phyloP scores from a whole-genome alignment of 495 filamentous ascomycete species.

The Penicillium steckii region DNA sequence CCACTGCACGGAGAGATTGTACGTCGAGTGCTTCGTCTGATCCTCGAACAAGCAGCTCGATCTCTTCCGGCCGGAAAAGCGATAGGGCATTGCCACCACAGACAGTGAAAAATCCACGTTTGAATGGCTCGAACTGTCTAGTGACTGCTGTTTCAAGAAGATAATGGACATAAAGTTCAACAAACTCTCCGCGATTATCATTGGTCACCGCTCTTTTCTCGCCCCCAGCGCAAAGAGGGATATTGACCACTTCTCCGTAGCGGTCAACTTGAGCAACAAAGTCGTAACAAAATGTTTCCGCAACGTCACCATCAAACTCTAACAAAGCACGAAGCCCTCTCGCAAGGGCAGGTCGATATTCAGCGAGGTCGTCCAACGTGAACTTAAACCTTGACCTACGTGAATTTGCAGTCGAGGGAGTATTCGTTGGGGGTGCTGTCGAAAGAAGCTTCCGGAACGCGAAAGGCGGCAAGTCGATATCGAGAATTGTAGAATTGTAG shows the following conservation, averaged over 20 bases:
- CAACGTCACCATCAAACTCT: slow-evolving; percentile 83
- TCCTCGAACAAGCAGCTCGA: slow-evolving; percentile 84
- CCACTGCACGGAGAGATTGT: slow-evolving; percentile 69
- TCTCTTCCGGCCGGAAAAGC: slow-evolving; percentile 91
- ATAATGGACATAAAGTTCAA: slow-evolving; percentile 81
- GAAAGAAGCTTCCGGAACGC: slow-evolving; percentile 86
- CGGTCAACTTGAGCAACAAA: slow-evolving; percentile 77
- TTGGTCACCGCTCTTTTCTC: slow-evolving; percentile 80
- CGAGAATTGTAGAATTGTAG: slow-evolving; percentile 94
- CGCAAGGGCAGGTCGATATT: slow-evolving; percentile 77
- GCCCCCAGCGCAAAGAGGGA: slow-evolving; percentile 75
- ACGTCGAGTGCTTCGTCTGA: slow-evolving; percentile 87
- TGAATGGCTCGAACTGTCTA: slow-evolving; percentile 92
- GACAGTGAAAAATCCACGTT: slow-evolving; percentile 90
- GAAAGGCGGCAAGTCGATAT: slow-evolving; percentile 89
- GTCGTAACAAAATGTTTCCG: slow-evolving; percentile 77
- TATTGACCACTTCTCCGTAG: slow-evolving; percentile 64
- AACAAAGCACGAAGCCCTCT: slow-evolving; percentile 73
- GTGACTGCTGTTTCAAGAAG: slow-evolving; percentile 75
- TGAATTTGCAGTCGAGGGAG: slow-evolving; percentile 49
- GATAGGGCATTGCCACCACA: slow-evolving; percentile 88
- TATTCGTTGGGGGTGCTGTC: slow-evolving; percentile 57
- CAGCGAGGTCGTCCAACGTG: slow-evolving; percentile 80
- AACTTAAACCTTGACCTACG: slow-evolving; percentile 63
- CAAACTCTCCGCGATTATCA: slow-evolving; percentile 80